These are phyloP conservation scores for Monosporozyma servazzii DNA, from an alignment of 805 yeast genomes.

Conservation along the genomic window DNA sequence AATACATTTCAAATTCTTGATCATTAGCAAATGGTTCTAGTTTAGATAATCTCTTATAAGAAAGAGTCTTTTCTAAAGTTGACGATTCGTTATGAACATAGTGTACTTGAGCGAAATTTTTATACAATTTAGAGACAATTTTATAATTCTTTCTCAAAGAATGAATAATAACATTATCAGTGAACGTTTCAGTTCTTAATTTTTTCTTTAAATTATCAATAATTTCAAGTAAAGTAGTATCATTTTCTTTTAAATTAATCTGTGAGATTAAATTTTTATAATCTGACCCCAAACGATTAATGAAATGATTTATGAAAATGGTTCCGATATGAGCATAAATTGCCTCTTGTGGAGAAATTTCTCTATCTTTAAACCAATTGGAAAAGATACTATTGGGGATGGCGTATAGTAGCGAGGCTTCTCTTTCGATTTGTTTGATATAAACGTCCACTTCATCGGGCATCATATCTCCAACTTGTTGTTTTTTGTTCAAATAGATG, in stretches of 20 bases:
- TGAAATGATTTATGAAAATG: slow-evolving; percentile 86
- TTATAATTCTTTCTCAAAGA: slow-evolving; percentile 62
- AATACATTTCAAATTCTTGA: slow-evolving; percentile 60
- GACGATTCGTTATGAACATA: slow-evolving; percentile 47
- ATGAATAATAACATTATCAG: slow-evolving; percentile 73
- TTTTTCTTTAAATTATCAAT: slow-evolving; percentile 76
- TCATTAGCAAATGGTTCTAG: slow-evolving; percentile 67
- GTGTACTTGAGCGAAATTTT: slow-evolving; percentile 86
- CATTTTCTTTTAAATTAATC: slow-evolving; percentile 51
- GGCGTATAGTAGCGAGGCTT: slow-evolving; percentile 85
- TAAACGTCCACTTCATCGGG: slow-evolving; percentile 46
- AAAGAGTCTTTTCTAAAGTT: slow-evolving; percentile 60
- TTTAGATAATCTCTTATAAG: slow-evolving; percentile 77
- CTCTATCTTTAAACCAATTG: slow-evolving; percentile 59
- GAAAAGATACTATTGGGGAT: slow-evolving; percentile 82
- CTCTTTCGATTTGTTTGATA: slow-evolving; percentile 83
- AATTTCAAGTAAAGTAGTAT: slow-evolving; percentile 59
- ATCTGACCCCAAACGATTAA: slow-evolving; percentile 89
- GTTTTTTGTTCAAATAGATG: slow-evolving; percentile 63
- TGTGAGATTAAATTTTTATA: slow-evolving; percentile 59
- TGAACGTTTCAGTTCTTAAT: slow-evolving; percentile 85
- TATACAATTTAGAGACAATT: slow-evolving; percentile 72
- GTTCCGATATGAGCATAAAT: slow-evolving; percentile 91
- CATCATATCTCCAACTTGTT: slow-evolving; percentile 31
- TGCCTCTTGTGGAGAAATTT: slow-evolving; percentile 86